Percentiles rank a stretch among this genome's conserved stretches.
Conservation (phyloP, 345 rosid genomes). For the Aquilaria sinensis region DNA sequence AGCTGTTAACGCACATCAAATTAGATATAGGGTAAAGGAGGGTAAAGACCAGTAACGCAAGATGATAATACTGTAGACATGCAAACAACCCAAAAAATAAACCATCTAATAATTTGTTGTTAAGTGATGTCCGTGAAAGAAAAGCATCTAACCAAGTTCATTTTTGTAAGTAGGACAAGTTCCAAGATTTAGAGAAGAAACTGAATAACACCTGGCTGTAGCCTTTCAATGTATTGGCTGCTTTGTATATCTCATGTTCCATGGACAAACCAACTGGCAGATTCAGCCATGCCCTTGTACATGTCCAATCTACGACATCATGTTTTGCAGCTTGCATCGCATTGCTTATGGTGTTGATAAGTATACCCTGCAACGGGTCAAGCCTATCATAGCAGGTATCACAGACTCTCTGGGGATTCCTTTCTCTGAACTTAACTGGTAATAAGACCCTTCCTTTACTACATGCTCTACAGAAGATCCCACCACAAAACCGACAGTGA, state of each 20-base stretch:
- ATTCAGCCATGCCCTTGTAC: constrained; percentile 88
- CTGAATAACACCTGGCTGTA: constrained; percentile 53
- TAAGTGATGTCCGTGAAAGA: too few species aligned
- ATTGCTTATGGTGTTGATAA: constrained; percentile 77
- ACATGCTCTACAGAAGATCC: constrained; percentile 79
- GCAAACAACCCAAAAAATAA: too few species aligned
- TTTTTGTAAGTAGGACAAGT: constrained; percentile 3
- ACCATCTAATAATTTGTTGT: too few species aligned
- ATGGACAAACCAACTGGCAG: constrained; percentile 86
- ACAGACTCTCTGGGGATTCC: constrained; percentile 93
- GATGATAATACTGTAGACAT: too few species aligned
- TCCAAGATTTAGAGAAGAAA: neutral
- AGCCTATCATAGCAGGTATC: constrained; percentile 94
- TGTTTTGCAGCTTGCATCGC: constrained; percentile 92
- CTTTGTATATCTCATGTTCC: constrained; percentile 97
- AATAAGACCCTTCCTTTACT: constrained; percentile 79
- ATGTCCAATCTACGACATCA: constrained; percentile 94
- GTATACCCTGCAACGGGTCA: constrained; percentile 82
- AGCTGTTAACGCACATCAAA: too few species aligned
- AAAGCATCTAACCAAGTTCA: neutral
- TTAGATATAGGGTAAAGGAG: too few species aligned
- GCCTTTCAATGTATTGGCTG: constrained; percentile 71
- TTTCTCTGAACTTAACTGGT: constrained; percentile 77
- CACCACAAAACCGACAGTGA: constrained; percentile 97
- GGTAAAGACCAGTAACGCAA: too few species aligned